These are phyloP conservation scores for Plasmodium vinckei DNA, from an alignment of 169 alveolate species.

Conservation along the genomic window DNA sequence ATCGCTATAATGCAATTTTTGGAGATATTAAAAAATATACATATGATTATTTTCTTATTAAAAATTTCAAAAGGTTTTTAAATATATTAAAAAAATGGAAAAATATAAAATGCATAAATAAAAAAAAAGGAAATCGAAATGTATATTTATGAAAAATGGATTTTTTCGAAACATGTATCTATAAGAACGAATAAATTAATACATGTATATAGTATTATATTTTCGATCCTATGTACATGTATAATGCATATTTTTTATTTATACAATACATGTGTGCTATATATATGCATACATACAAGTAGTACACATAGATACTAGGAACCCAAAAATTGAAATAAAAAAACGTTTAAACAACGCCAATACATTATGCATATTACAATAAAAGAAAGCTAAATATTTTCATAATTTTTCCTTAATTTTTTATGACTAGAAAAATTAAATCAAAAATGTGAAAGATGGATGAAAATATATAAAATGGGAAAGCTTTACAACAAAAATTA, in stretches of 20 bases:
- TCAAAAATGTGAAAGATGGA: slow-evolving; percentile 2
- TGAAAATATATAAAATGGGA: neutral
- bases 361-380: neutral
- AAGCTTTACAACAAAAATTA: neutral
- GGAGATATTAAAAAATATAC: too few relatives aligned
- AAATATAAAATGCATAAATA: neutral
- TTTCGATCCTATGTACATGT: neutral
- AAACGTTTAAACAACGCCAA: slow-evolving; percentile 11
- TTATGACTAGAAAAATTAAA: neutral
- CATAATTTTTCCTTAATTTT: slow-evolving; percentile 3
- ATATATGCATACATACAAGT: slow-evolving; percentile 10
- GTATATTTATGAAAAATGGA: too few relatives aligned
- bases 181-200: too few relatives aligned
- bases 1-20: too few relatives aligned
- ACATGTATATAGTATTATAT: too few relatives aligned
- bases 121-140: too few relatives aligned
- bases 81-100: neutral
- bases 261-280: neutral
- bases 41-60: too few relatives aligned
- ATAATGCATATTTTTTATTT: neutral
- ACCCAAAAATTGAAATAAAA: slow-evolving; percentile 12
- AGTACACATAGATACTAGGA: slow-evolving; percentile 5
- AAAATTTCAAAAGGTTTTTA: neutral
- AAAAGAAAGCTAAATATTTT: neutral
- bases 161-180: too few relatives aligned